These are phyloP conservation scores for Lactarius hatsudake DNA, from an alignment of 768 basidiomycete species.

Conservation along the genomic window DNA sequence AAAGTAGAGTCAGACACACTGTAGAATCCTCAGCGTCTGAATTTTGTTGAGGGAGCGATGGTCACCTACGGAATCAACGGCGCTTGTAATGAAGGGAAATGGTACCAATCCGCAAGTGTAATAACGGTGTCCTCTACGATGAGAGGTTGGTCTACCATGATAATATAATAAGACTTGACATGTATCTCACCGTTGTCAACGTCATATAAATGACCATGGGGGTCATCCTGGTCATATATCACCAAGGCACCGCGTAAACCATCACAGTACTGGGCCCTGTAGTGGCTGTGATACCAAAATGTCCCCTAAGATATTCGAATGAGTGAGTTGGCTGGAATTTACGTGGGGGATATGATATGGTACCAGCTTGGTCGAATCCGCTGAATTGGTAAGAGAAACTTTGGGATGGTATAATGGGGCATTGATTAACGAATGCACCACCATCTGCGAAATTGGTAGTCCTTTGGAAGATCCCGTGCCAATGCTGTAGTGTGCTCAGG, in stretches of 20 bases:
- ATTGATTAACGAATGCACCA: constrained; percentile 39
- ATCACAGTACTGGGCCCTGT: constrained; percentile 40
- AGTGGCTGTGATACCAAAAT: constrained; percentile 38
- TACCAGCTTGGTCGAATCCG: constrained; percentile 36
- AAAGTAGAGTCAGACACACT: constrained; percentile 26
- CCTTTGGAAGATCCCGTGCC: constrained; percentile 50
- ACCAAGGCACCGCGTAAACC: constrained; percentile 33
- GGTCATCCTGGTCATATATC: constrained; percentile 32
- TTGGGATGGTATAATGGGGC: constrained; percentile 42
- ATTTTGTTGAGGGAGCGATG: neutral
- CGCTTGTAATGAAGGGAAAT: neutral
- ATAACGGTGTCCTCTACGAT: constrained; percentile 28
- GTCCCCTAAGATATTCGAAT: constrained; percentile 25
- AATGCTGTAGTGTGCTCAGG: constrained; percentile 40
- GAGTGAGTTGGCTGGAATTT: neutral
- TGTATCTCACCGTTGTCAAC: constrained; percentile 30
- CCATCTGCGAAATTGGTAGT: constrained; percentile 47
- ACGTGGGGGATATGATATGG: constrained; percentile 34
- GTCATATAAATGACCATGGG: constrained; percentile 29
- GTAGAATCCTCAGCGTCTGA: neutral
- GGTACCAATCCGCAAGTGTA: constrained; percentile 32
- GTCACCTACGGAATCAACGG: neutral
- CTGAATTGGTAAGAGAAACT: constrained; percentile 44
- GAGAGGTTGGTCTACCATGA: neutral
- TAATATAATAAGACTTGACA: neutral